Evolutionary conservation across 2,329 filamentous ascomycete species (phyloP), one percentile per base, ranked within the genome.

Genomic region (Diplodia seriata): DNA sequence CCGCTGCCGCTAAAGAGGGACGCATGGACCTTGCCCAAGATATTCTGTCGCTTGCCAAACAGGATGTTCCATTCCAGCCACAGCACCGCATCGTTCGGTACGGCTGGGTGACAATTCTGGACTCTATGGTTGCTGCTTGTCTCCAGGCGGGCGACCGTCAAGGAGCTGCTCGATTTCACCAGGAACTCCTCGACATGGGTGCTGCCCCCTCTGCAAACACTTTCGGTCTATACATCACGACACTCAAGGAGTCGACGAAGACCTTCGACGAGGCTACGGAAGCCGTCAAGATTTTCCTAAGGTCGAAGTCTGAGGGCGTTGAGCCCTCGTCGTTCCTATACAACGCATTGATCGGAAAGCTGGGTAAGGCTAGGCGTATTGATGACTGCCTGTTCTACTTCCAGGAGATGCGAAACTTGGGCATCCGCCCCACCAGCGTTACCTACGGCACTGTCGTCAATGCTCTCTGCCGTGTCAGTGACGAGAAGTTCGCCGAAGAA

Each of bases 381-480:
- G 95, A 99, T 73, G 95, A 99, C 82, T 98, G 94, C 77, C 87
- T 99, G 29, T 96, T 95, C 79, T 98, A 97, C 85, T 99, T 99
- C 80, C 91, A 91, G 31, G 95, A 98, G 83, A 99, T 99, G 95
- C 92, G 95, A 74, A 89, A 88, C 68, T 87, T 96, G 59, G 92
- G 93, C 67, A 94, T 99, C 76, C 94, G 94, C 74, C 95, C 95
- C 1, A 99, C 95, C 0, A 97, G 93, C 59, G 95, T 99, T 68
- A 99, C 95, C 0, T 99, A 99, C 75, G 95, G 95, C 70, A 99
- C 95, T 14, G 94, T 99, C 74, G 94, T 99, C 81, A 99, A 99
- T 74, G 95, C 95, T 29, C 87, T 99, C 15, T 97, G 94, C 85
- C 92, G 95, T 74, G 95, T 98, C 67, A 97, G 93, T 72, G 95